A percentile compares a stretch with the other conserved stretches of the same genome.
These are phyloP conservation scores for Lactarius sp. DNA, from an alignment of 768 basidiomycete genomes.

Conservation along the genomic window DNA sequence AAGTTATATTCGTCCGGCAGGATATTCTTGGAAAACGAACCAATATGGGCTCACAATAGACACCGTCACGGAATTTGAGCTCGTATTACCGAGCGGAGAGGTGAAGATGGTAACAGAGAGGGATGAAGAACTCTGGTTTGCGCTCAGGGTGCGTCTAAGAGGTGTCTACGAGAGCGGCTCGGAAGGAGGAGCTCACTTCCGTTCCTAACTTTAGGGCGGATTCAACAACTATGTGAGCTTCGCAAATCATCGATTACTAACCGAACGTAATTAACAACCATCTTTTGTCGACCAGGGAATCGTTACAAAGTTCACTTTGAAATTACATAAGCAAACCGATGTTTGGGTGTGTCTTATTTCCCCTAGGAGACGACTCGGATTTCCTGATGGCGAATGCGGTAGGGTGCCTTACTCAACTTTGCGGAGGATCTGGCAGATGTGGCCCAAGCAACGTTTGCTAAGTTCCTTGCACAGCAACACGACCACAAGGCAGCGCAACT, in stretches of 20 bases:
- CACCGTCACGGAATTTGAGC: slow-evolving; percentile 23
- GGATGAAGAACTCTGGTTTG: slow-evolving; percentile 21
- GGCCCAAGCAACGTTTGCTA: not conserved
- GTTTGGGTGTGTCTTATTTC: slow-evolving; percentile 13
- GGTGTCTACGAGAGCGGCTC: too few species aligned
- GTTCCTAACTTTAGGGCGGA: slow-evolving; percentile 4
- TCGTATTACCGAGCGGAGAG: slow-evolving; percentile 24
- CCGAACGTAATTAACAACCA: not conserved
- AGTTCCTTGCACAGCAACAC: not conserved
- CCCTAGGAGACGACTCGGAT: not conserved
- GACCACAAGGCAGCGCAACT: slow-evolving; percentile 9
- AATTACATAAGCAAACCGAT: slow-evolving; percentile 5
- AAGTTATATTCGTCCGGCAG: not conserved
- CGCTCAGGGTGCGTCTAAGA: slow-evolving; percentile 2
- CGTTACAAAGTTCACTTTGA: slow-evolving; percentile 20
- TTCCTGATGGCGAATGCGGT: not conserved
- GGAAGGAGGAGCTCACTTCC: not conserved
- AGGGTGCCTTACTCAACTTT: slow-evolving; percentile 8
- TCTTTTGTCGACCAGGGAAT: slow-evolving; percentile 2
- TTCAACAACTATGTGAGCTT: slow-evolving; percentile 18
- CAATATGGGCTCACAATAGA: slow-evolving; percentile 26
- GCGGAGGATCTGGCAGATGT: not conserved
- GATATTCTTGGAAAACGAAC: slow-evolving; percentile 24
- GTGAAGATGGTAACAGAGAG: slow-evolving; percentile 18
- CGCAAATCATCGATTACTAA: not conserved